Conservation (phyloP, 352 stramenopile genomes). For the Globisporangium iwayamae region DNA sequence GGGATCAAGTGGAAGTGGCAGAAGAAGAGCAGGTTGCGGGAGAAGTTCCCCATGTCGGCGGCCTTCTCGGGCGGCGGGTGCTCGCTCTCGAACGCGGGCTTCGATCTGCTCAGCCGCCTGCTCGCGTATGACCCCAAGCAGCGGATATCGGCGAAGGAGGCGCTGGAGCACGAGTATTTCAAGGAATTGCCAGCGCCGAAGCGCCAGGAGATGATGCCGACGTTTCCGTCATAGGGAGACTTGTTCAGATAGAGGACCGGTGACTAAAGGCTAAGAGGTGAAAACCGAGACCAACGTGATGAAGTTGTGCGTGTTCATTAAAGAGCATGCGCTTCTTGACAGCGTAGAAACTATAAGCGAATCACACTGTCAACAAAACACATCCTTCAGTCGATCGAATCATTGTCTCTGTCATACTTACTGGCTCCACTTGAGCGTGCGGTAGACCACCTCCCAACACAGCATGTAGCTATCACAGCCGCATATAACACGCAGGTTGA, state of each 20-base stretch:
- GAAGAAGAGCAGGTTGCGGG: conserved; percentile 57
- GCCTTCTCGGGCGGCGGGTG: conserved; percentile 50
- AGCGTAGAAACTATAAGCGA: too few species aligned
- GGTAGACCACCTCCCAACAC: too few species aligned
- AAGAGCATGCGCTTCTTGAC: too few species aligned
- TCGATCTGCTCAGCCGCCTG: conserved; percentile 64
- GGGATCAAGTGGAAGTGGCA: conserved; percentile 67
- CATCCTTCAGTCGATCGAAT: too few species aligned
- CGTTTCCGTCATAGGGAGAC: conserved; percentile 41
- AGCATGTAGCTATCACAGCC: too few species aligned
- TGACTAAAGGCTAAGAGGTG: too few species aligned
- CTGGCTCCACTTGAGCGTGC: too few species aligned
- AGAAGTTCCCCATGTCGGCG: conserved; percentile 69
- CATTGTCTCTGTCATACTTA: too few species aligned
- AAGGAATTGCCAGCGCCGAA: conserved; percentile 62
- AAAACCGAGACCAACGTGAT: too few species aligned
- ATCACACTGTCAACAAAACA: too few species aligned
- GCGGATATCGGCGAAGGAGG: conserved; percentile 77
- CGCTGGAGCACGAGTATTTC: conserved; percentile 82
- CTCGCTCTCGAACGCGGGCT: conserved; percentile 69
- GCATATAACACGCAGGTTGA: too few species aligned
- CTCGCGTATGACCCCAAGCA: conserved; percentile 66
- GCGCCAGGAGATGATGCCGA: conserved; percentile 73
- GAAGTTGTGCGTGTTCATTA: too few species aligned
- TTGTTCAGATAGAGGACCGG: not conserved